A percentile compares a stretch with the other conserved stretches of the same genome.
Evolutionary conservation across 2,329 filamentous ascomycete species (phyloP).

Genomic region (Aspergillus sp.): DNA sequence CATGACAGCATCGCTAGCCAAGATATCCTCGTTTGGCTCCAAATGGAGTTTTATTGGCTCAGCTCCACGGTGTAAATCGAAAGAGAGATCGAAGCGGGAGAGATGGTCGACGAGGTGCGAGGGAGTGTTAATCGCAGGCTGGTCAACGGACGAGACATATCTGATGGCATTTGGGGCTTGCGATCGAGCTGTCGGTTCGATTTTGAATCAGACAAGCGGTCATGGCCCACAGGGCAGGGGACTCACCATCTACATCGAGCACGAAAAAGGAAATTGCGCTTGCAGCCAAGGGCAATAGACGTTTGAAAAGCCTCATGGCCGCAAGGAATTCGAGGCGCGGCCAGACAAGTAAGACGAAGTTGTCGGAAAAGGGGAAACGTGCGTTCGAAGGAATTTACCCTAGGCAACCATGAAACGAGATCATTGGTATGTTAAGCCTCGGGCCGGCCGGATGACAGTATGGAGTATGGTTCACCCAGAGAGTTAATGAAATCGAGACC

Average conservation of each 20-base stretch:
- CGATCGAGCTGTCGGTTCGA: constrained; percentile 51
- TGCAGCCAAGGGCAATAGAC: constrained; percentile 17
- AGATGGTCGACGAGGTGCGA: constrained; percentile 69
- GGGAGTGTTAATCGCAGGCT: constrained; percentile 67
- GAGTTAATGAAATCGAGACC: constrained; percentile 1
- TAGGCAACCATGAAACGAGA: background rate
- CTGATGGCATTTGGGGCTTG: constrained; percentile 65
- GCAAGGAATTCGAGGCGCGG: constrained; percentile 4
- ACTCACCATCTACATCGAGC: constrained; percentile 9
- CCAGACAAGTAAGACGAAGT: constrained; percentile 2
- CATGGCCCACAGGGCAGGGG: background rate
- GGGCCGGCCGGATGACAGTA: too few species aligned
- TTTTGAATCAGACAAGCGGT: background rate
- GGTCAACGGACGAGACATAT: constrained; percentile 62
- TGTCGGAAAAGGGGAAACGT: constrained; percentile 1
- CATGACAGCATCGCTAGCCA: constrained; percentile 66
- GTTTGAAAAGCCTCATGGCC: constrained; percentile 19
- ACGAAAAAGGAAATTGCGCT: constrained; percentile 17
- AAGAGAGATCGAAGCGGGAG: constrained; percentile 76
- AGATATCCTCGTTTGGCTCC: constrained; percentile 83
- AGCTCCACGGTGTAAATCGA: constrained; percentile 58
- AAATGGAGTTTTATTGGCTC: constrained; percentile 69
- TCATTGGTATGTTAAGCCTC: too few species aligned
- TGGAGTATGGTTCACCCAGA: background rate
- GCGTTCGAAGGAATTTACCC: background rate